Evolutionary conservation across 1,284 basidiomycete genomes (phyloP).

Genomic region (Fistulina hepatica): DNA sequence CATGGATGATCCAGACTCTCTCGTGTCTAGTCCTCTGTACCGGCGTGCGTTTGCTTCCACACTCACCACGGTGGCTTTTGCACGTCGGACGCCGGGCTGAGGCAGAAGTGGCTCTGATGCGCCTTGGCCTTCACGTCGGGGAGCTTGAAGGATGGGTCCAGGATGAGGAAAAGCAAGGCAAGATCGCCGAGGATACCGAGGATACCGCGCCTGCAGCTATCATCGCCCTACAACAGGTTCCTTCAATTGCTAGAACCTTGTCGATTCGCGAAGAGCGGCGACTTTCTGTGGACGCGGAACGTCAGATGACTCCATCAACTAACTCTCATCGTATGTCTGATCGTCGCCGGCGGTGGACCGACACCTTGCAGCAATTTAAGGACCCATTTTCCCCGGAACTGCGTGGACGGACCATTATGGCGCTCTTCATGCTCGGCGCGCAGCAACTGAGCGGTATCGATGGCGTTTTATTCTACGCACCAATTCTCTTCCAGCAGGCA

Average conservation of each 20-base stretch:
- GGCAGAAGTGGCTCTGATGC: constrained; percentile 18
- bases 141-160: constrained; percentile 4
- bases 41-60: constrained; percentile 37
- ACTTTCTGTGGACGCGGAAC: no score
- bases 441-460: constrained; percentile 32
- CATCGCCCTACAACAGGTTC: no score
- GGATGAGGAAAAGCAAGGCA: background rate
- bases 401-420: constrained; percentile 30
- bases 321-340: no score
- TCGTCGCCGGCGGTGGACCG: background rate
- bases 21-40: constrained; percentile 31
- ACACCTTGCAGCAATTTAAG: background rate
- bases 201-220: background rate
- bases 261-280: no score
- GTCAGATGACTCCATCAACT: no score
- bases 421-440: constrained; percentile 36
- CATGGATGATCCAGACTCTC: constrained; percentile 33
- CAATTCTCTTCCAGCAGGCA: constrained; percentile 39
- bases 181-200: background rate
- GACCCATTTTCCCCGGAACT: background rate
- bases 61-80: constrained; percentile 42
- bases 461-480: constrained; percentile 36
- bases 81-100: constrained; percentile 30
- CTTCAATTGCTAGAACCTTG: no score
- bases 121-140: constrained; percentile 20